Evolutionary conservation across 2,329 filamentous ascomycete species (phyloP).

Genomic region (Neofusicoccum sp.): DNA sequence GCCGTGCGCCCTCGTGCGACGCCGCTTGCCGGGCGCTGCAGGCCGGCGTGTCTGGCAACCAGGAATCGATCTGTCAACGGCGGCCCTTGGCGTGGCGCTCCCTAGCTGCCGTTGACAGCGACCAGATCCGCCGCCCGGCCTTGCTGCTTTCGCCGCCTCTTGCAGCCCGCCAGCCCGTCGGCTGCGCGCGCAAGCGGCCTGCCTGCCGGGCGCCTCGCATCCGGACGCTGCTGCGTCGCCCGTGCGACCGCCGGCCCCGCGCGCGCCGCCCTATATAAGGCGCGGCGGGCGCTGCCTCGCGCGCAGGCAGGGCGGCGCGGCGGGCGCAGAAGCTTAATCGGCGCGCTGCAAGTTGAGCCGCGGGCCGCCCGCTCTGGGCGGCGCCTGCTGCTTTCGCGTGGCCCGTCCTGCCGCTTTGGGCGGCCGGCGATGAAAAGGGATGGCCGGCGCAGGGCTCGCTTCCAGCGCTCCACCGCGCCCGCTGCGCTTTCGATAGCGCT

Average conservation of each 20-base stretch:
- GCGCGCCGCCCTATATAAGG: slow-evolving; percentile 2
- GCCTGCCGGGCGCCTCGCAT: slow-evolving; percentile 8
- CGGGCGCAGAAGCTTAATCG: slow-evolving; percentile 8
- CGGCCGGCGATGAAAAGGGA: slow-evolving; percentile 15
- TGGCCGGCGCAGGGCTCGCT: slow-evolving; percentile 16
- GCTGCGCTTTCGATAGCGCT: slow-evolving; percentile 21
- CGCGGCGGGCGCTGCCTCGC: background rate
- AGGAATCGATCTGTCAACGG: slow-evolving; percentile 24
- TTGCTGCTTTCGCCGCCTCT: slow-evolving; percentile 18
- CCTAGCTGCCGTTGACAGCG: slow-evolving; percentile 22
- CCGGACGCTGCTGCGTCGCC: slow-evolving; percentile 10
- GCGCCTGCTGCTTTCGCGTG: slow-evolving; percentile 18
- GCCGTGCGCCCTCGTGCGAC: slow-evolving; percentile 19
- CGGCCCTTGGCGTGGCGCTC: slow-evolving; percentile 12
- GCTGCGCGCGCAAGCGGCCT: background rate
- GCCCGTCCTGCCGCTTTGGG: slow-evolving; percentile 13
- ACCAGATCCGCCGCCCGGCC: slow-evolving; percentile 9
- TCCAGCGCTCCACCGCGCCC: slow-evolving; percentile 15
- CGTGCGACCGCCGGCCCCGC: slow-evolving; percentile 1
- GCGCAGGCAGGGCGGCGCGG: background rate
- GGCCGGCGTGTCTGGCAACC: slow-evolving; percentile 19
- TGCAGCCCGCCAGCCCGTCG: slow-evolving; percentile 6
- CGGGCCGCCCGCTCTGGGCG: slow-evolving; percentile 12
- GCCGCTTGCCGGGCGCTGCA: slow-evolving; percentile 18
- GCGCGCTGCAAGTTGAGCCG: slow-evolving; percentile 12